phyloP scores from a whole-genome alignment of 495 filamentous ascomycete genomes.

The Friedmanniomyces simplex region DNA sequence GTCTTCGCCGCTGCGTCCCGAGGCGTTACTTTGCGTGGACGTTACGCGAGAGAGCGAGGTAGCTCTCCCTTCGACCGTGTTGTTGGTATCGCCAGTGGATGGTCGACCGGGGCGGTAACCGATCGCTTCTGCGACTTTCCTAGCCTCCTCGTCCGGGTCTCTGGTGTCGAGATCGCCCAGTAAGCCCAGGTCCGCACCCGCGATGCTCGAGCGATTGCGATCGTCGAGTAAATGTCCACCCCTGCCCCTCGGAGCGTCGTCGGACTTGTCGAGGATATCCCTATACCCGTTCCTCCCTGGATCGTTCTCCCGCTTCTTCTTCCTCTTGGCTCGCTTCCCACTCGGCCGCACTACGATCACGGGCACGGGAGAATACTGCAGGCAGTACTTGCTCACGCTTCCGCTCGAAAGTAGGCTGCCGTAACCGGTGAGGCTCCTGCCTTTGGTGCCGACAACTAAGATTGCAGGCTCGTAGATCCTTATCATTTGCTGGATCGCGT shows the following conservation, averaged over 20 bases:
- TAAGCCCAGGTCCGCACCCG: constrained; percentile 5
- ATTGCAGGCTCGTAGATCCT: constrained; percentile 89
- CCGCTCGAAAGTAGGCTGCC: constrained; percentile 75
- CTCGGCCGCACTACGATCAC: constrained; percentile 90
- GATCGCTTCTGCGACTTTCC: constrained; percentile 21
- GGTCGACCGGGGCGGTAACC: constrained; percentile 6
- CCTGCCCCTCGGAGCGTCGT: constrained; percentile 15
- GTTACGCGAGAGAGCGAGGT: constrained; percentile 9
- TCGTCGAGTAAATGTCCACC: constrained; percentile 19
- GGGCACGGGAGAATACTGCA: constrained; percentile 93
- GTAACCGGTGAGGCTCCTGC: constrained; percentile 74
- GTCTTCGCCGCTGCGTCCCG: neutral
- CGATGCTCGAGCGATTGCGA: constrained; percentile 6
- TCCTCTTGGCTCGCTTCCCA: constrained; percentile 84
- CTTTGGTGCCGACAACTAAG: constrained; percentile 88
- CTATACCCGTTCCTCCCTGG: constrained; percentile 70
- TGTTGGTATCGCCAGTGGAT: neutral
- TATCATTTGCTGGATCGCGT: constrained; percentile 90
- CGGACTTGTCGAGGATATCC: constrained; percentile 58
- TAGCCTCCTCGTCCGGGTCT: constrained; percentile 18
- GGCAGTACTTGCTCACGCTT: constrained; percentile 91
- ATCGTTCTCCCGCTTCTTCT: constrained; percentile 73
- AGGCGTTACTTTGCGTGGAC: neutral
- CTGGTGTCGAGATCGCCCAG: constrained; percentile 11
- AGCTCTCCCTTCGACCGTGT: neutral